These are phyloP conservation scores for Chaetoscypha palmicola DNA, from an alignment of 2,329 filamentous ascomycete genomes.

Conservation along the genomic window DNA sequence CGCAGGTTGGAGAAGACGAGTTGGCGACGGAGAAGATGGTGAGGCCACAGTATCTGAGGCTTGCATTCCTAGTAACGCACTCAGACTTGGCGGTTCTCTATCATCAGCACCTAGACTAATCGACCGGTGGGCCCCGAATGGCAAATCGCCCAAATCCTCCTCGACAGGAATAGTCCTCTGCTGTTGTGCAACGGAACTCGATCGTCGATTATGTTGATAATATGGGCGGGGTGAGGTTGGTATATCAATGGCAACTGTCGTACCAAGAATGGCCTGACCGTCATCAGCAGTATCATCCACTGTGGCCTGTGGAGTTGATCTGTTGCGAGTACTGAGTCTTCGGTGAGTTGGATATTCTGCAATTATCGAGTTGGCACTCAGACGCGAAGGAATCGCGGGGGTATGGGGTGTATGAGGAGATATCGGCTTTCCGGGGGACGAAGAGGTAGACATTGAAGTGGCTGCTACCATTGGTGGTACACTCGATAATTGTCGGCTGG, in stretches of 20 bases:
- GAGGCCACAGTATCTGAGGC: slow-evolving; percentile 33
- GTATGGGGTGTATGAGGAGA: slow-evolving; percentile 90
- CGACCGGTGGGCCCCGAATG: slow-evolving; percentile 56
- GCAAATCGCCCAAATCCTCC: slow-evolving; percentile 52
- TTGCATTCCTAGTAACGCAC: slow-evolving; percentile 48
- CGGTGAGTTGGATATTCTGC: slow-evolving; percentile 46
- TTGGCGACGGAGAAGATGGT: slow-evolving; percentile 24
- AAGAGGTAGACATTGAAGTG: slow-evolving; percentile 74
- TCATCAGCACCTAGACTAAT: slow-evolving; percentile 62
- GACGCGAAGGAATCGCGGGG: slow-evolving; percentile 84
- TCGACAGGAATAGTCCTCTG: slow-evolving; percentile 48
- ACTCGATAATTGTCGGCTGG: slow-evolving; percentile 52
- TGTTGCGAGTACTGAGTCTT: slow-evolving; percentile 18
- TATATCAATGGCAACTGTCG: slow-evolving; percentile 66
- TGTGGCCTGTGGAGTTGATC: slow-evolving; percentile 18
- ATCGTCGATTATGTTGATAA: slow-evolving; percentile 49
- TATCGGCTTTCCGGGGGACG: slow-evolving; percentile 82
- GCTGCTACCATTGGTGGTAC: slow-evolving; percentile 61
- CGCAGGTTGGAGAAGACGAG: slow-evolving; percentile 29
- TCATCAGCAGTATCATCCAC: slow-evolving; percentile 24
- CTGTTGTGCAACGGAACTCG: slow-evolving; percentile 63
- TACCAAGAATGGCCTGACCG: slow-evolving; percentile 40
- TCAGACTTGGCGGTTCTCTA: slow-evolving; percentile 57
- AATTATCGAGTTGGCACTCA: slow-evolving; percentile 83
- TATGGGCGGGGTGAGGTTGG: slow-evolving; percentile 59